Evolutionary conservation across 495 filamentous ascomycete species (phyloP), one percentile per base, ranked within the genome.

Genomic region (Neurospora tetraspora): DNA sequence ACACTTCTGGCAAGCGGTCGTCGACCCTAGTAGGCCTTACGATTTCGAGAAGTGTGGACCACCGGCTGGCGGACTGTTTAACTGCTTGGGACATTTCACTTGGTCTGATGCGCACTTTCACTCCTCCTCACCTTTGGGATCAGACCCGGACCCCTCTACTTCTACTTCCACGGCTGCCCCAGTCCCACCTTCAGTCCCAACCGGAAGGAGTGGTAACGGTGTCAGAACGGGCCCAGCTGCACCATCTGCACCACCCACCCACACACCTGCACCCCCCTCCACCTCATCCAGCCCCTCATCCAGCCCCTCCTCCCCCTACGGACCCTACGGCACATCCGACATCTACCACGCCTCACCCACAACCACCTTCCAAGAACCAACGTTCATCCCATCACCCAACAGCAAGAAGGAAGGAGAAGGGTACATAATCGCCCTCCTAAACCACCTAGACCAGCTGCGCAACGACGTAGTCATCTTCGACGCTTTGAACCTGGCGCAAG

Each of bases 291-390:
- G n/a, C n/a, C n/a, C n/a, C n/a, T n/a, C n/a, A n/a, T n/a, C n/a
- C n/a, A n/a, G n/a, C n/a, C n/a, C n/a, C n/a, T n/a, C 18, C 42
- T 1, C 7, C 43, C 6, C 8, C 43, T 34, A 34, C 31, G 31
- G 3, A 4, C n/a, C n/a, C 45, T 76, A 53, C 16, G 77, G 79
- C 7, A 71, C 74, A 0, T 75, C 84, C 40, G 81, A 83, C 70
- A 79, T 81, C 11, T 88, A 83, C 71, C 87, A 83, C 72, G 78
- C 84, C 20, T 85, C 85, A 0, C 83, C 84, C 47, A 86, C 83
- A 0, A 82, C 81, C 71, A 84, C 85, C 3, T 86, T 88, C 74
- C 88, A 90, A 73, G 88, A 89, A 72, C 88, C 88, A 0, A 83
- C 86, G 0, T 89, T 89, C 73, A 85, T 89, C 39, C 88, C 31